Evolutionary conservation across 139 green algal genomes (phyloP).

Genomic region (Chlorella ohadii): DNA sequence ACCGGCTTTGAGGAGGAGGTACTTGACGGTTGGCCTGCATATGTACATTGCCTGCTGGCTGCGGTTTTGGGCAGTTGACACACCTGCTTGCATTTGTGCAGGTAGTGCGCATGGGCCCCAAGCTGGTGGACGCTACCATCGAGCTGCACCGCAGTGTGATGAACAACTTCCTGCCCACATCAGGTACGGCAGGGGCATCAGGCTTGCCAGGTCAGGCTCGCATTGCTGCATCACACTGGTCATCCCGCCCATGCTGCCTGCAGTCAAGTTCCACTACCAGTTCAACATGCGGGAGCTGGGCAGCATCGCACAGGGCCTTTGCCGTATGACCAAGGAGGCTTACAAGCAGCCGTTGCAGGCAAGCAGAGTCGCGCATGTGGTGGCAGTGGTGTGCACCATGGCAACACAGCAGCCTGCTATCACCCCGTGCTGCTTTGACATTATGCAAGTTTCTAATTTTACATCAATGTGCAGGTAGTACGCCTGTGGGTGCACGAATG

Average conservation of each 20-base stretch:
- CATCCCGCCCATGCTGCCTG: neutral
- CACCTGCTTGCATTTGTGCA: neutral
- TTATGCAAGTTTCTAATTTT: too few relatives aligned
- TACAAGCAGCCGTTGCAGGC: conserved; percentile 62
- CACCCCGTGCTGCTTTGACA: too few relatives aligned
- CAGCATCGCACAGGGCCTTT: conserved; percentile 84
- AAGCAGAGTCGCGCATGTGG: too few relatives aligned
- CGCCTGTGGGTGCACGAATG: conserved; percentile 89
- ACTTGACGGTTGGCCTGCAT: too few relatives aligned
- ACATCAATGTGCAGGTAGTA: conserved; percentile 50
- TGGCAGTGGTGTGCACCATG: neutral
- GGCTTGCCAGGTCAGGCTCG: neutral
- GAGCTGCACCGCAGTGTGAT: conserved; percentile 87
- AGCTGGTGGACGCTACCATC: conserved; percentile 88
- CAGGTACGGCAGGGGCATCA: neutral
- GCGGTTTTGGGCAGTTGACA: too few relatives aligned
- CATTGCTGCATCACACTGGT: neutral
- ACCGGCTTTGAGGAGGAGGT: conserved; percentile 66
- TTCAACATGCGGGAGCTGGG: conserved; percentile 92
- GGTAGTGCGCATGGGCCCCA: conserved; percentile 54
- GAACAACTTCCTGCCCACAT: conserved; percentile 88
- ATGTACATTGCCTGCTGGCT: too few relatives aligned
- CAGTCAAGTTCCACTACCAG: conserved; percentile 94
- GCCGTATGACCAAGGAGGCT: conserved; percentile 80
- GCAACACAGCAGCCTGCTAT: too few relatives aligned